Evolutionary conservation across 352 stramenopile genomes (phyloP).

Genomic region (Pythium periplocum): DNA sequence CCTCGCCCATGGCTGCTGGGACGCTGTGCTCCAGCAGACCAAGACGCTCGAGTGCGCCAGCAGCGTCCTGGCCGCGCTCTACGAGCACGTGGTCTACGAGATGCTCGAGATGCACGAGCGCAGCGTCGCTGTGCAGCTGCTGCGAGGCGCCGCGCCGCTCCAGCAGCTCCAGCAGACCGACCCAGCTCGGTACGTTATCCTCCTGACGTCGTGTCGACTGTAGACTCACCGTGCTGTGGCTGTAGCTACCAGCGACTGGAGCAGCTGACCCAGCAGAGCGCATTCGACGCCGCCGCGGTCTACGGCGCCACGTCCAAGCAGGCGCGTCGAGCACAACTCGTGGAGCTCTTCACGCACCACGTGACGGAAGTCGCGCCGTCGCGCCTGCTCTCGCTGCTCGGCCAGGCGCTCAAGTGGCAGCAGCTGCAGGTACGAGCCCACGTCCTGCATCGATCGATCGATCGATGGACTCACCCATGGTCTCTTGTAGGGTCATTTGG

Average conservation of each 20-base stretch:
- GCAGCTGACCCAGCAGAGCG: constrained; percentile 51
- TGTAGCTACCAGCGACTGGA: constrained; percentile 65
- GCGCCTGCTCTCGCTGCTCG: constrained; percentile 80
- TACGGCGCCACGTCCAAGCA: constrained; percentile 75
- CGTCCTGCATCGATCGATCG: too few relatives aligned
- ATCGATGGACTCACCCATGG: background rate
- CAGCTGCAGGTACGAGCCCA: constrained; percentile 47
- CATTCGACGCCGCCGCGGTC: constrained; percentile 64
- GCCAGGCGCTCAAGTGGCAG: constrained; percentile 90
- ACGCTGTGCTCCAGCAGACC: constrained; percentile 88
- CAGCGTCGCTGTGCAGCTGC: constrained; percentile 69
- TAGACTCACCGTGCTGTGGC: background rate
- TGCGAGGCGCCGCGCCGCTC: constrained; percentile 45
- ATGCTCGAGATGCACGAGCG: constrained; percentile 82
- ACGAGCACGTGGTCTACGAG: constrained; percentile 86
- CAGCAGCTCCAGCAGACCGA: constrained; percentile 40
- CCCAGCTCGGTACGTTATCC: constrained; percentile 33
- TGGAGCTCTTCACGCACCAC: constrained; percentile 63
- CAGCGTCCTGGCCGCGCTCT: constrained; percentile 77
- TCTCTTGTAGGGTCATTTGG: constrained; percentile 41
- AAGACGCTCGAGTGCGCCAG: constrained; percentile 59
- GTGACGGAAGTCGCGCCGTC: constrained; percentile 82
- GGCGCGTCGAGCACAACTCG: constrained; percentile 73
- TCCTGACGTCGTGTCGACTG: background rate
- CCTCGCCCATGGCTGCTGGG: constrained; percentile 83